Evolutionary conservation across 2,329 filamentous ascomycete genomes (phyloP).

Genomic region (Cercospora sp.): DNA sequence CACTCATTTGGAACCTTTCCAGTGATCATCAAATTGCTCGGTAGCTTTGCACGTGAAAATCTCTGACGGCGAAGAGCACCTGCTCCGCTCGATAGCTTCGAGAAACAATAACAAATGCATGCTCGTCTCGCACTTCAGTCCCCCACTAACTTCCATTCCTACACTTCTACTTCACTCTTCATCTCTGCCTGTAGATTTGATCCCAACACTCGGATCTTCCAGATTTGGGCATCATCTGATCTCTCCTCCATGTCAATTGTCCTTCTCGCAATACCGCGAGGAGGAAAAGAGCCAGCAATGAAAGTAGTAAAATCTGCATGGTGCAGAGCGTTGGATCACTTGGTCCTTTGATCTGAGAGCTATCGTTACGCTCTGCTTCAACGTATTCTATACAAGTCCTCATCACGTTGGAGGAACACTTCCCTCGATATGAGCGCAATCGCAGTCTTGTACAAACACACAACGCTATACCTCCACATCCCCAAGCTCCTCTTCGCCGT

Average conservation of each 20-base stretch:
- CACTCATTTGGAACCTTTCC: neutral
- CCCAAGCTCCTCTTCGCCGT: neutral
- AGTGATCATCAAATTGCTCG: neutral
- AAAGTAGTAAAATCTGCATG: neutral
- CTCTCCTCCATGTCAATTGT: neutral
- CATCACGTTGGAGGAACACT: neutral
- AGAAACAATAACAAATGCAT: neutral
- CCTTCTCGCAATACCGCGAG: neutral
- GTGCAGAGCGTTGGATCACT: neutral
- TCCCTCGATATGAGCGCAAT: too few relatives aligned
- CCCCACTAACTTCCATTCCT: too few relatives aligned
- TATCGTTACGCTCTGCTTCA: neutral
- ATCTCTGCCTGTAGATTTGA: too few relatives aligned
- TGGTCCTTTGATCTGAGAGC: neutral
- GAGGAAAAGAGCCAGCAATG: neutral
- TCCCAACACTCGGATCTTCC: too few relatives aligned
- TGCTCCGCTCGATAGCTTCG: neutral
- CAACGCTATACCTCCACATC: conserved; percentile 11
- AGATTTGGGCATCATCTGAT: too few relatives aligned
- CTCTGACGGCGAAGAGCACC: neutral
- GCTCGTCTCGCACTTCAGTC: neutral
- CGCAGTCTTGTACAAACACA: too few relatives aligned
- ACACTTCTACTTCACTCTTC: too few relatives aligned
- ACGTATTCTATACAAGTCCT: neutral
- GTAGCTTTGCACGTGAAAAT: neutral